phyloP scores from a whole-genome alignment of 352 stramenopile genomes.

The Peronospora destructor region DNA sequence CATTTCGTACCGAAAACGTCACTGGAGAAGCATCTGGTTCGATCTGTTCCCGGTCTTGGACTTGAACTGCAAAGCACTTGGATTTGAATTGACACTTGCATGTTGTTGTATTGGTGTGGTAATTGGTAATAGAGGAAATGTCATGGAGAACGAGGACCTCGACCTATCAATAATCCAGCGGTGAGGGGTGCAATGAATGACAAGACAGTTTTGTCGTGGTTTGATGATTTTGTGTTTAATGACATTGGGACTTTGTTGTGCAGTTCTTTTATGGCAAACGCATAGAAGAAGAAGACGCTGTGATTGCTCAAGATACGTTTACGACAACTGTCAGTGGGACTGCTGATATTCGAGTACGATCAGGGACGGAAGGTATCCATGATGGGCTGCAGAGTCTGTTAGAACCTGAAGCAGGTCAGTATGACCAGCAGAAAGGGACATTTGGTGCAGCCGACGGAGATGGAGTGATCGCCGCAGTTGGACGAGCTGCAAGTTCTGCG shows the following conservation, averaged over 20 bases:
- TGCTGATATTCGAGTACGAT: not conserved
- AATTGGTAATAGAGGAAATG: slow-evolving; percentile 22
- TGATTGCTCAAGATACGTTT: not conserved
- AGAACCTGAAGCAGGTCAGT: slow-evolving; percentile 5
- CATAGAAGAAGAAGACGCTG: slow-evolving; percentile 5
- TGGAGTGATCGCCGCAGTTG: slow-evolving; percentile 24
- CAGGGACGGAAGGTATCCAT: not conserved
- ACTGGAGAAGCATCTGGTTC: slow-evolving; percentile 42
- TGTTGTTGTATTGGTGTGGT: not conserved
- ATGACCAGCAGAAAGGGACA: not conserved
- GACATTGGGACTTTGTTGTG: not conserved
- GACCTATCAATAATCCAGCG: slow-evolving; percentile 18
- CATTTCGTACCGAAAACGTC: slow-evolving; percentile 37
- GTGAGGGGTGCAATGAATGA: slow-evolving; percentile 6
- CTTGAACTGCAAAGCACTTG: too few relatives aligned
- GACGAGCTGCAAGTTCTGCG: slow-evolving; percentile 18
- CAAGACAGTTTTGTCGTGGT: too few relatives aligned
- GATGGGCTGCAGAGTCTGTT: slow-evolving; percentile 17
- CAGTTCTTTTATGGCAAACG: slow-evolving; percentile 28
- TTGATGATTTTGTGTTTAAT: not conserved
- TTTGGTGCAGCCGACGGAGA: not conserved
- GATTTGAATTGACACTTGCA: not conserved
- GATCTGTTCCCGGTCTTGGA: not conserved
- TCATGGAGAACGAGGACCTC: slow-evolving; percentile 20
- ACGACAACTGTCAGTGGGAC: not conserved